Conservation (phyloP, 2,329 filamentous ascomycete genomes). For the Nannizzia gypsea region DNA sequence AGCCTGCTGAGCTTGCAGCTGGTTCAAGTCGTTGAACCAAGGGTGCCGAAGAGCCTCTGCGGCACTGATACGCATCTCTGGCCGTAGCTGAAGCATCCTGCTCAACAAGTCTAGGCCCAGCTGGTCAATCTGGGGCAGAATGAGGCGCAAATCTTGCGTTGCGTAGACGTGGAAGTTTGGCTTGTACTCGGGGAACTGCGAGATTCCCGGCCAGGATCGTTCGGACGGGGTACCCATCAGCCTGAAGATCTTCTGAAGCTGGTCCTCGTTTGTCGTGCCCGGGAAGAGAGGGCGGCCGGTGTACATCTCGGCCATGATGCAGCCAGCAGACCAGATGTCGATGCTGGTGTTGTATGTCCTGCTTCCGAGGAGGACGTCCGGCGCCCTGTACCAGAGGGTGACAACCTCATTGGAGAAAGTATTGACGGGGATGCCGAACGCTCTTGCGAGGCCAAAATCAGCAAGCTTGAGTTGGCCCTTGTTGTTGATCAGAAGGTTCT, state of each 20-base stretch:
- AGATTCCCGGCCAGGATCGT: slow-evolving; percentile 89
- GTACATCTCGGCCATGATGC: slow-evolving; percentile 99
- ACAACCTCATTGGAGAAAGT: slow-evolving; percentile 98
- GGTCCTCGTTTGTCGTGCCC: slow-evolving; percentile 95
- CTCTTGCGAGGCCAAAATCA: slow-evolving; percentile 85
- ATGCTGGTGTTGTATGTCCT: slow-evolving; percentile 99
- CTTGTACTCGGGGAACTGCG: slow-evolving; percentile 95
- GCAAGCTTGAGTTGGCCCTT: slow-evolving; percentile 85
- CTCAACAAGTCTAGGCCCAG: slow-evolving; percentile 76
- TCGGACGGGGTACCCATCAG: slow-evolving; percentile 98
- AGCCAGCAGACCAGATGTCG: slow-evolving; percentile 97
- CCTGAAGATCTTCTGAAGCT: slow-evolving; percentile 91
- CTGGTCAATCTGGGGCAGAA: slow-evolving; percentile 81
- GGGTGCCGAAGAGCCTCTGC: slow-evolving; percentile 76
- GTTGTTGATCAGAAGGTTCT: slow-evolving; percentile 90
- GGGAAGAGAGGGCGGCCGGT: slow-evolving; percentile 91
- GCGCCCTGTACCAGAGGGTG: slow-evolving; percentile 93
- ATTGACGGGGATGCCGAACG: slow-evolving; percentile 94
- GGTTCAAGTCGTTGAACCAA: slow-evolving; percentile 67
- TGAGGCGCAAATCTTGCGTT: slow-evolving; percentile 76
- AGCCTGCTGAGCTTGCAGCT: slow-evolving; percentile 38
- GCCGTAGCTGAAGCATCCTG: slow-evolving; percentile 82
- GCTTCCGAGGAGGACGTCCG: slow-evolving; percentile 85
- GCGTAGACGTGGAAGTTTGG: slow-evolving; percentile 86
- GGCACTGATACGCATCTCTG: slow-evolving; percentile 82